Evolutionary conservation across 2,329 filamentous ascomycete species (phyloP).

Genomic region (Elsinoe necatrix): DNA sequence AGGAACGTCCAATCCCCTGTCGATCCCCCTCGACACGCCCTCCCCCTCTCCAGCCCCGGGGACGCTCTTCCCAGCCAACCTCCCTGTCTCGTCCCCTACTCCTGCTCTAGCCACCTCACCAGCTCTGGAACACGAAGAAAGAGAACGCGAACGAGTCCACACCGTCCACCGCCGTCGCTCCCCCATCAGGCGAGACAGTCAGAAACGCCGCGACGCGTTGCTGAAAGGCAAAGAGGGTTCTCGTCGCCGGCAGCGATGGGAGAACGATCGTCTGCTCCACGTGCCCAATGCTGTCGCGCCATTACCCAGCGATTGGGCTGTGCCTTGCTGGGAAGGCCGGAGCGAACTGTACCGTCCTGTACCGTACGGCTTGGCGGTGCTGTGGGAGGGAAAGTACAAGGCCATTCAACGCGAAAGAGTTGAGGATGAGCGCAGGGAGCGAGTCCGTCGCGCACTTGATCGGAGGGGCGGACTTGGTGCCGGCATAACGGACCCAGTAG

Average conservation of each 20-base stretch:
- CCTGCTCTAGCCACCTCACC: constrained; percentile 18
- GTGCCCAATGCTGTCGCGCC: constrained; percentile 84
- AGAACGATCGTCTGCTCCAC: constrained; percentile 83
- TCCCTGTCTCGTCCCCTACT: constrained; percentile 26
- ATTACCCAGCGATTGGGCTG: constrained; percentile 70
- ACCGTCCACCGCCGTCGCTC: constrained; percentile 44
- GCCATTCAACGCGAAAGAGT: constrained; percentile 22
- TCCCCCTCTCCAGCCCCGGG: constrained; percentile 43
- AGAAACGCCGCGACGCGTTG: constrained; percentile 62
- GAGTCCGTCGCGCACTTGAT: constrained; percentile 21
- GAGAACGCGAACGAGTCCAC: constrained; percentile 34
- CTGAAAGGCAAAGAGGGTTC: constrained; percentile 88
- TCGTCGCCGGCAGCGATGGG: constrained; percentile 79
- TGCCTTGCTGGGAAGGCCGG: constrained; percentile 29
- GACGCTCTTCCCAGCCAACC: constrained; percentile 70
- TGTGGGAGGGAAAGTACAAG: constrained; percentile 61
- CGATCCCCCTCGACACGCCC: constrained; percentile 65
- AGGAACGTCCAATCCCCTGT: constrained; percentile 55
- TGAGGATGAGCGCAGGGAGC: constrained; percentile 39
- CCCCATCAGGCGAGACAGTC: constrained; percentile 50
- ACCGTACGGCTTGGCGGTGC: constrained; percentile 79
- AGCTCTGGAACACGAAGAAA: constrained; percentile 22
- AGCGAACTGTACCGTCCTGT: constrained; percentile 50
- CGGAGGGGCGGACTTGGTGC: not conserved
- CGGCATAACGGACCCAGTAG: constrained; percentile 52